Evolutionary conservation across 2,329 filamentous ascomycete species (phyloP).

Genomic region (Epichloe aotearoae): DNA sequence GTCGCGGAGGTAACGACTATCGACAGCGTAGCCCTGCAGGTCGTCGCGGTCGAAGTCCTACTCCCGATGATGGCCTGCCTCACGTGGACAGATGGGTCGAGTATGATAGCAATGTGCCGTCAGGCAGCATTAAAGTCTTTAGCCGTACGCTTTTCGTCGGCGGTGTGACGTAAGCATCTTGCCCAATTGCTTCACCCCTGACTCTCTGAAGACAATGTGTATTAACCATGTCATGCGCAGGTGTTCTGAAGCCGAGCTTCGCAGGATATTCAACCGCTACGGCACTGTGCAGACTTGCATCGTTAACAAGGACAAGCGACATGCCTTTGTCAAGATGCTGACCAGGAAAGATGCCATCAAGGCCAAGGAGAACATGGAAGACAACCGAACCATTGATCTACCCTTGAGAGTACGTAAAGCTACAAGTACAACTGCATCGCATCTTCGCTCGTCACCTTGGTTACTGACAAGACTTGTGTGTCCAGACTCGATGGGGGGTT

Average conservation of each 20-base stretch:
- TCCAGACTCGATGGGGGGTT: constrained; percentile 86
- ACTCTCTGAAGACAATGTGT: neutral
- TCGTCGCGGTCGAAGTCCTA: constrained; percentile 52
- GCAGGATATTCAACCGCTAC: constrained; percentile 65
- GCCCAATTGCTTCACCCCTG: neutral
- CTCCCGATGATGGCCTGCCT: constrained; percentile 29
- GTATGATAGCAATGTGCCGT: constrained; percentile 60
- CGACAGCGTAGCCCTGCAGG: constrained; percentile 75
- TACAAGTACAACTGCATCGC: neutral
- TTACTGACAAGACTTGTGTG: constrained; percentile 6
- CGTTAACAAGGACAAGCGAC: constrained; percentile 93
- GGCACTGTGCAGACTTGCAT: constrained; percentile 94
- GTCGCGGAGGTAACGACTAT: constrained; percentile 50
- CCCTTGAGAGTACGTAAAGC: constrained; percentile 51
- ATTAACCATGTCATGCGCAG: constrained; percentile 22
- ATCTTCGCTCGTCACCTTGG: neutral
- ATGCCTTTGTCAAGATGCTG: constrained; percentile 98
- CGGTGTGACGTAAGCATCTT: constrained; percentile 66
- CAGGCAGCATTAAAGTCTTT: constrained; percentile 76
- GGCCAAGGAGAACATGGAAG: constrained; percentile 83
- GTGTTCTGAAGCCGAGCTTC: constrained; percentile 68
- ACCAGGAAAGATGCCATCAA: constrained; percentile 70
- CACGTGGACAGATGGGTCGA: constrained; percentile 57
- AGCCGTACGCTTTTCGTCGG: constrained; percentile 95
- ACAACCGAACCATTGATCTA: constrained; percentile 56